Percentiles rank a stretch among this genome's conserved stretches.
Conservation (phyloP, 345 rosid genomes). For the Euphorbia lathyris region DNA sequence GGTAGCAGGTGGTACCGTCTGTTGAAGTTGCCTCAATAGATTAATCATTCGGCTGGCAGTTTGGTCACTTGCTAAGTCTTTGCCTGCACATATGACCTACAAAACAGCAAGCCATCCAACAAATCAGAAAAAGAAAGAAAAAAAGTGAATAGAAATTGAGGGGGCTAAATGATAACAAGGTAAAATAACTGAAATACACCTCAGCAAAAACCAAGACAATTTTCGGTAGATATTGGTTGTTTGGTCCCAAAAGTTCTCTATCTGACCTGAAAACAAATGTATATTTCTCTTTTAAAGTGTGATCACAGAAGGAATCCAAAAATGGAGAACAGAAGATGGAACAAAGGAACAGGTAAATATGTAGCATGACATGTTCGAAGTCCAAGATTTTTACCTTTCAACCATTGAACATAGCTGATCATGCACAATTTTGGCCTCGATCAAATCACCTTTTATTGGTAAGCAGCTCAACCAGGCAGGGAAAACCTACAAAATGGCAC, state of each 20-base stretch:
- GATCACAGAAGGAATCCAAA: background rate
- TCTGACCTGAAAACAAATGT: conserved; percentile 65
- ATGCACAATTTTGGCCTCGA: conserved; percentile 96
- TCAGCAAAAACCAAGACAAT: conserved; percentile 84
- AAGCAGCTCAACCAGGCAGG: conserved; percentile 99
- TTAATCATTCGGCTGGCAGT: conserved; percentile 71
- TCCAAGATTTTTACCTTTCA: conserved; percentile 56
- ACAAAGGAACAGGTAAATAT: background rate
- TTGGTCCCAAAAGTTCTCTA: conserved; percentile 74
- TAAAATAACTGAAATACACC: conserved; percentile 26
- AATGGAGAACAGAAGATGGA: background rate
- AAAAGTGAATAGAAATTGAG: background rate
- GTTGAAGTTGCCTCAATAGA: conserved; percentile 81
- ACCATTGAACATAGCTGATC: conserved; percentile 97
- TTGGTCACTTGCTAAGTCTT: conserved; percentile 82
- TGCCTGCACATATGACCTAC: conserved; percentile 74
- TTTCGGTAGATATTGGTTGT: conserved; percentile 82
- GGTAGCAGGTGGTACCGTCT: conserved; percentile 78
- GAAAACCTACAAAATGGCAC: conserved; percentile 52
- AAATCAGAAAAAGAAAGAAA: background rate
- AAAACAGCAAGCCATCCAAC: conserved; percentile 3
- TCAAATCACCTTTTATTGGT: conserved; percentile 83
- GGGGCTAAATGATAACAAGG: background rate
- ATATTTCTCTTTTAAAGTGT: background rate
- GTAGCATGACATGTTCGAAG: background rate